Conservation (phyloP, 345 rosid species). For the Xanthoceras sorbifolium region DNA sequence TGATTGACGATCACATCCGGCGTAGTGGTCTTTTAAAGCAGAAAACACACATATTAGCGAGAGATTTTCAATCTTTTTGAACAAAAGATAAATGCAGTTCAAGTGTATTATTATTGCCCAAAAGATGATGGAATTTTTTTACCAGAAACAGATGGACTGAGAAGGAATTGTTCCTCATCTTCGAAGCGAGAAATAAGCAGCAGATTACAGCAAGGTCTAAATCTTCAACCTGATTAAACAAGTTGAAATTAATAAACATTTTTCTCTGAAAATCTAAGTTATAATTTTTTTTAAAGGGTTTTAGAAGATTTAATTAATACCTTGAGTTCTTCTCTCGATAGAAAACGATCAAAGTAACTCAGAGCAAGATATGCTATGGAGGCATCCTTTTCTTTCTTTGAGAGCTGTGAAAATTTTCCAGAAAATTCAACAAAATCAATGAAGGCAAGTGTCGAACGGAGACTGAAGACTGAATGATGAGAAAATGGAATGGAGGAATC, state of each 20-base stretch:
- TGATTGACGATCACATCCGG: not conserved
- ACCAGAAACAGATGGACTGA: not conserved
- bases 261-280: not conserved
- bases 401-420: not conserved
- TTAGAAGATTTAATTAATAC: not conserved
- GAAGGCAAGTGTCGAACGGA: no score
- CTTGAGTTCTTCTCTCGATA: not conserved
- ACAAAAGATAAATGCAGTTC: no score
- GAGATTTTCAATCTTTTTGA: not conserved
- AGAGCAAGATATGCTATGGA: slow-evolving; percentile 12
- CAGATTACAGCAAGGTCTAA: not conserved
- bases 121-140: not conserved
- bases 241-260: not conserved
- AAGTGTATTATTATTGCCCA: no score
- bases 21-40: not conserved
- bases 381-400: not conserved
- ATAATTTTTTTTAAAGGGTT: not conserved
- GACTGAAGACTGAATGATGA: not conserved
- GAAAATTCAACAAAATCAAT: not conserved
- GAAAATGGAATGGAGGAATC: not conserved
- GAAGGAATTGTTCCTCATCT: not conserved
- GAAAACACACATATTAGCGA: not conserved
- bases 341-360: slow-evolving; percentile 11
- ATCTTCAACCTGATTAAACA: not conserved
- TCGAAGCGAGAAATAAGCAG: not conserved